Evolutionary conservation across 1,284 basidiomycete species (phyloP), one percentile per base, ranked within the genome.

Genomic region (Cystobasidium slooffiae): DNA sequence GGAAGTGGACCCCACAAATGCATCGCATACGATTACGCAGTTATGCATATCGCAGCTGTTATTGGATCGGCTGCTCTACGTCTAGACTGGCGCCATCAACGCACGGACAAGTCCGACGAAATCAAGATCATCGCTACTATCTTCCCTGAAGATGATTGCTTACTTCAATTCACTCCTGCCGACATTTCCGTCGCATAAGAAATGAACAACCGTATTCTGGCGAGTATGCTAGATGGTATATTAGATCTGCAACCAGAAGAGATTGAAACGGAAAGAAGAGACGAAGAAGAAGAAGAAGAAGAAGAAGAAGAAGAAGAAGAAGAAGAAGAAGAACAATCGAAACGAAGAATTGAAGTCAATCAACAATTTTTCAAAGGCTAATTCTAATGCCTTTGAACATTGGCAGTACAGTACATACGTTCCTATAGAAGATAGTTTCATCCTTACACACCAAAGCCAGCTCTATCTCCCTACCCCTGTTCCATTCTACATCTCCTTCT

Each of bases 111-210:
- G 76, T 93, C 91, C 78, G 87, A 93, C 46, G 87, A 94, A 84
- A 89, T 97, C 77, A 72, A 68, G 63, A 80, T 82, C 53, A 80
- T 82, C 51, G 79, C 81, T 24, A 86, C 85, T 55, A 85, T 97
- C 68, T 97, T 97, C 88, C 95, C 95, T 24, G 89, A 93, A 83
- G 96, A 99, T 81, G 93, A 92, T 62, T 92, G 93, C 79, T 84
- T 86, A 75, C 86, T 97, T 78, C 92, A 90, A 82, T 89, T 97
- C 75, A 78, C 79, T 41, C 59, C 59, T 53, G 69, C 61, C 41
- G 37, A 64, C 22, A 20, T 58, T 10, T 20, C 49, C 5, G 41
- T 41, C 18, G 44, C 44, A 22, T 12, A 22, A 49, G 1, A 14
- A 14, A n/a, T 2, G 12, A 49, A n/a, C n/a, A 14, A 12, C 3